Base-by-base conservation (phyloP, 805 yeast species). In the Saccharomycopsis malanga region DNA sequence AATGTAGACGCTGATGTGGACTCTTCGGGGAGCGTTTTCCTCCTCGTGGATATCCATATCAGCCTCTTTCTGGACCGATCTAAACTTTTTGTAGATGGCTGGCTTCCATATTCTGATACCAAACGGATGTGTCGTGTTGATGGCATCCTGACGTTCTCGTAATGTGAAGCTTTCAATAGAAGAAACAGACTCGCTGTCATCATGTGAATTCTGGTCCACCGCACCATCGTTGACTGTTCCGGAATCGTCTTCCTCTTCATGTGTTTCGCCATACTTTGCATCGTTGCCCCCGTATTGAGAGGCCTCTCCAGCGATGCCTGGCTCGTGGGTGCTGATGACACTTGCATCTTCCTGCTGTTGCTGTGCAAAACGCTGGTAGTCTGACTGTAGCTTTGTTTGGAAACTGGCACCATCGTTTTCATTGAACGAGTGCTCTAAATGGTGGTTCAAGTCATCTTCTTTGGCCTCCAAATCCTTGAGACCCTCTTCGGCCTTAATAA, bases 81-180 rank as follows among this genome's bases (percentile, higher is more conserved):
- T 79, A 50, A 76, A 75, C 63, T 93, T 93, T 62, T 93, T 93
- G 66, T 93, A 93, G 47, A 93, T 69, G 2, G 98, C 96, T 1
- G 98, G 98, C 60, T 93, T 93, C 98, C 98, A 93, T 57, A 93
- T 87, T 63, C 96, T 83, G 39, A 93, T 91, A 73, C 98, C 98
- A 59, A 93, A 93, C 0, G 98, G 98, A 69, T 93, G 98, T 3
- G 97, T 88, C 44, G 85, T 81, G 61, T 93, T 93, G 61, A 93
- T 93, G 14, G 98, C 98, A 56, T 86, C 89, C 64, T 93, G 98
- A 54, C 97, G 79, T 56, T 89, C 96, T 51, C 93, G 73, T 46
- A 91, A 71, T 3, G 96, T 93, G 61, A 85, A 82, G 4, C 95
- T 83, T 62, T 91, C 97, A 23, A 77, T 61, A 0, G 95, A 79